Base-by-base conservation (phyloP, 164 flowering plant species). In the Vitis labrusca region DNA sequence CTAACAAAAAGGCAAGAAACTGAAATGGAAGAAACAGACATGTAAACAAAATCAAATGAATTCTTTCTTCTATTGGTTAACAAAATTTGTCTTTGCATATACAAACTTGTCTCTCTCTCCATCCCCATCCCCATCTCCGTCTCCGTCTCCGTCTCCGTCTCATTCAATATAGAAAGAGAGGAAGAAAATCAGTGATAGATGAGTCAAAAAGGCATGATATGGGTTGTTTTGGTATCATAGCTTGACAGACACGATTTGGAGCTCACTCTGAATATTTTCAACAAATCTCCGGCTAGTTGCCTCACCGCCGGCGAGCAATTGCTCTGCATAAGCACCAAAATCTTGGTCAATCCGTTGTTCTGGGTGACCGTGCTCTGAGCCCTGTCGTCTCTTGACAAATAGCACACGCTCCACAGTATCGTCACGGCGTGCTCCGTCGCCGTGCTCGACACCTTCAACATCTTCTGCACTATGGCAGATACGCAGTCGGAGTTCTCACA, bases 261-360 rank as follows among this genome's bases (percentile, higher is more conserved):
- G 62, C 77, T 74, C 10, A 82, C 83, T 65, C 91, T 71, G 27
- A 91, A 87, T 1, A 90, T 80, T 83, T 89, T 92, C 53, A 94
- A 70, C 76, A 94, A 61, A 68, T 94, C 99, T 5, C 74, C 65
- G 44, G 87, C 76, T 97, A 94, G 91, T 67, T 81, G 88, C 63
- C 90, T 72, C 4, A 86, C 91, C 8, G 79, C 69, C 16, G 90
- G 88, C 63, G 97, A 85, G 71, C 90, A 88, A 66, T 86, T 78
- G 73, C 93, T 94, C 81, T 94, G 99, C 86, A 94, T 78, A 82
- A 94, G 47, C 79, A 94, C 50, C 88, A 94, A 47, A 1, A 92
- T 81, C 85, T 92, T 94, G n/a, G 93, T 83, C 76, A 86, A 12
- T 11, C 95, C 97, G 51, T 94, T 94, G 64, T 79, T 78, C 76